phyloP scores from a whole-genome alignment of 768 basidiomycete genomes.

The Rhodotorula toruloides region DNA sequence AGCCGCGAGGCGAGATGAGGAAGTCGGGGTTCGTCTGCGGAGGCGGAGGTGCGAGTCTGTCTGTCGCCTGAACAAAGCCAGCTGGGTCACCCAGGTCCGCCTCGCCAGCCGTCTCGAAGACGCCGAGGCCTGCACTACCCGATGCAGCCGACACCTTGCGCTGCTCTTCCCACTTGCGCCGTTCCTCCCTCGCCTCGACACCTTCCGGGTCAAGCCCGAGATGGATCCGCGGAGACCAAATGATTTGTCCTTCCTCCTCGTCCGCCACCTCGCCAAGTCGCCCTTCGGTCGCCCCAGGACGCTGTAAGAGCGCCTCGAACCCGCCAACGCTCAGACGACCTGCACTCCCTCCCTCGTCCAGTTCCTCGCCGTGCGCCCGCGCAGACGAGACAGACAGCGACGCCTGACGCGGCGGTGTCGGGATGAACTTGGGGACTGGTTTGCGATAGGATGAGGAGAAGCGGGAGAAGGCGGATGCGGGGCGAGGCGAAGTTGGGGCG shows the following conservation, averaged over 20 bases:
- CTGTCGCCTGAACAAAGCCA: neutral
- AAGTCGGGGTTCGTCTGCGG: neutral
- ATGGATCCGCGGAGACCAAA: constrained; percentile 16
- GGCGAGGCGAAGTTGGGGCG: neutral
- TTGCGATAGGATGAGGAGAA: neutral
- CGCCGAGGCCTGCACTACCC: neutral
- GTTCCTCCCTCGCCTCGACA: constrained; percentile 17
- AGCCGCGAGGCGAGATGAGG: neutral
- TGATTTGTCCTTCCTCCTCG: neutral
- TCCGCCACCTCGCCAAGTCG: neutral
- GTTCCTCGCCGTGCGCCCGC: too few relatives aligned
- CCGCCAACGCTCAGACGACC: constrained; percentile 14
- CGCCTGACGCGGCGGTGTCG: neutral
- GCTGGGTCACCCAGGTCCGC: neutral
- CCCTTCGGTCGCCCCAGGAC: neutral
- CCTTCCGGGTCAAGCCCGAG: constrained; percentile 9
- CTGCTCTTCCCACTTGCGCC: constrained; percentile 2
- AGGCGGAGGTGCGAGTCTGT: neutral
- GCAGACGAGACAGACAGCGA: neutral
- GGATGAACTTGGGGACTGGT: neutral
- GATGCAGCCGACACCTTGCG: neutral
- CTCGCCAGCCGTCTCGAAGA: too few relatives aligned
- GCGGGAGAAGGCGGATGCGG: neutral
- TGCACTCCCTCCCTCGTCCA: neutral
- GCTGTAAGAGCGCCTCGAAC: constrained; percentile 17